Evolutionary conservation across 2,329 filamentous ascomycete species (phyloP).

Genomic region (Aureobasidium vineae): DNA sequence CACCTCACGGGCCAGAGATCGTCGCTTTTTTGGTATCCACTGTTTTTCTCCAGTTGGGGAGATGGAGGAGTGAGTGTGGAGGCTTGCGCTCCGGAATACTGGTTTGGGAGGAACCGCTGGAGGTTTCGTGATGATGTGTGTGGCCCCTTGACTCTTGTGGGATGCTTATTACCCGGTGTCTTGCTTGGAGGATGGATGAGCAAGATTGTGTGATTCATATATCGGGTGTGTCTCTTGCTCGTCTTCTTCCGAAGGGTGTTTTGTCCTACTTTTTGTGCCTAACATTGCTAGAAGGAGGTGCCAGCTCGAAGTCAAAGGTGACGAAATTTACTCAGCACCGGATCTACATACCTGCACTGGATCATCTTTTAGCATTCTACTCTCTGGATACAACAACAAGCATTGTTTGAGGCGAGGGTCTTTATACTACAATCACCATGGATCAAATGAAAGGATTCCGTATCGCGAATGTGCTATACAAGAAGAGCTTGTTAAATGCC

Average conservation of each 20-base stretch:
- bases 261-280: background rate
- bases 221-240: background rate
- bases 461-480: conserved; percentile 48
- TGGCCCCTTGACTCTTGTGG: background rate
- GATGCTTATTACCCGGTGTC: background rate
- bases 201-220: background rate
- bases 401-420: background rate
- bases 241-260: background rate
- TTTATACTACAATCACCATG: conserved; percentile 25
- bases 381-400: background rate
- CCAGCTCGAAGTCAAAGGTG: background rate
- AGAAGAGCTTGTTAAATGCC: conserved; percentile 56
- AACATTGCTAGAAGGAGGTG: background rate
- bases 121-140: background rate
- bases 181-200: background rate
- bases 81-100: conserved; percentile 14
- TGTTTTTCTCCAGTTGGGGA: conserved; percentile 16
- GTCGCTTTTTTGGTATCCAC: background rate
- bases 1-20: background rate
- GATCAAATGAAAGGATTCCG: conserved; percentile 33
- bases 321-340: background rate
- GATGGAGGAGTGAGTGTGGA: conserved; percentile 10
- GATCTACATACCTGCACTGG: background rate
- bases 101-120: background rate
- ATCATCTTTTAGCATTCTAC: background rate